Evolutionary conservation across 106 monocot species (phyloP).

Genomic region (Gastrodia elata): DNA sequence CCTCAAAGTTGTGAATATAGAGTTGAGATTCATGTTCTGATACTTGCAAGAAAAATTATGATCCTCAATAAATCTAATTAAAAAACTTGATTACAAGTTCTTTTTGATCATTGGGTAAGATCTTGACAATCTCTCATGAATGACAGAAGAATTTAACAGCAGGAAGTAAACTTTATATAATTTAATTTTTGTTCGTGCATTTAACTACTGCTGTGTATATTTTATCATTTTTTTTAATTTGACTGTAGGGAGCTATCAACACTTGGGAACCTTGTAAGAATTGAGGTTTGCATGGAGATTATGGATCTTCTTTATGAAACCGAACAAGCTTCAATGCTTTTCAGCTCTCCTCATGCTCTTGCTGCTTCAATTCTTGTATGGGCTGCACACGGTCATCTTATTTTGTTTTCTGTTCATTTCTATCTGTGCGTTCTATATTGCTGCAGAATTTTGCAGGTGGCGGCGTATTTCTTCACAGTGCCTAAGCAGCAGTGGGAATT

Average conservation of each 20-base stretch:
- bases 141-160: background rate
- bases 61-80: too few species aligned
- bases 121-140: background rate
- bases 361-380: conserved; percentile 60
- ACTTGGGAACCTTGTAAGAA: conserved; percentile 44
- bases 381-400: background rate
- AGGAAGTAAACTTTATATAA: background rate
- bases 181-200: background rate
- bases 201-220: background rate
- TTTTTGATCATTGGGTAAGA: too few species aligned
- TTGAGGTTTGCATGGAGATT: conserved; percentile 76
- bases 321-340: conserved; percentile 36
- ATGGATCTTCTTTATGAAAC: conserved; percentile 90
- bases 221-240: conserved; percentile 1
- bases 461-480: conserved; percentile 60
- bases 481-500: conserved; percentile 69
- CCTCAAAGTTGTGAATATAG: too few species aligned
- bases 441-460: conserved; percentile 34
- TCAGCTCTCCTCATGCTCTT: conserved; percentile 28
- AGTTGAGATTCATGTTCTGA: too few species aligned
- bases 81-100: too few species aligned
- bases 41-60: too few species aligned
- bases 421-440: background rate
- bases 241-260: conserved; percentile 59
- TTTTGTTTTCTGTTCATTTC: background rate